Conservation (phyloP, 163 green algal species). For the Volvox carteri region DNA sequence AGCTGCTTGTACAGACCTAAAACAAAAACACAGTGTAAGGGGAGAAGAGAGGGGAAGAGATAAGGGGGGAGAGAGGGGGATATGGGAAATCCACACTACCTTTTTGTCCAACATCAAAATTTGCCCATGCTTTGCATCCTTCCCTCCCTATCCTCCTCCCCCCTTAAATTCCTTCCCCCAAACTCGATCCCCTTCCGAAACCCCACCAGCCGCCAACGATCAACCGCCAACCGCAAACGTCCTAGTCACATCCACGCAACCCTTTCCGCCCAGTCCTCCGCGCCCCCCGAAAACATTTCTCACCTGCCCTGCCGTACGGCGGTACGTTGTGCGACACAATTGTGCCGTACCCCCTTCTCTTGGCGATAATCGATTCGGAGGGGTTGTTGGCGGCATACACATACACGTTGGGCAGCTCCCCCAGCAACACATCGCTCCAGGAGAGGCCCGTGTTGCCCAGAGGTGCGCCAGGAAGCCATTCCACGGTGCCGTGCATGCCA, state of each 20-base stretch:
- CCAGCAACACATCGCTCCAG: constrained; percentile 93
- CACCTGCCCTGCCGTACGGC: constrained; percentile 82
- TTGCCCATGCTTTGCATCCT: too few relatives aligned
- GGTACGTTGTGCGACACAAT: constrained; percentile 95
- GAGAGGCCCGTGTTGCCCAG: constrained; percentile 91
- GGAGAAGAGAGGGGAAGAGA: background rate
- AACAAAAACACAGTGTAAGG: too few relatives aligned
- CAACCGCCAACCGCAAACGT: too few relatives aligned
- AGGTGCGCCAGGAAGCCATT: constrained; percentile 92
- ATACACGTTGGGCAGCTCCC: constrained; percentile 88
- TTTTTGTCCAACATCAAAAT: too few relatives aligned
- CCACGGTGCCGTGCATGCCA: constrained; percentile 98
- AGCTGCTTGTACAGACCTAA: constrained; percentile 97
- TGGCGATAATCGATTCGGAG: constrained; percentile 95
- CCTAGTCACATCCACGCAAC: too few relatives aligned
- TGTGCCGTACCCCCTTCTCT: constrained; percentile 95
- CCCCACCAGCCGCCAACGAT: too few relatives aligned
- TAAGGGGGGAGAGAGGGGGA: background rate
- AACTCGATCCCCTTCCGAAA: too few relatives aligned
- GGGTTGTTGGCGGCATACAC: constrained; percentile 98
- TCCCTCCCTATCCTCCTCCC: too few relatives aligned
- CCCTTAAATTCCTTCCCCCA: too few relatives aligned
- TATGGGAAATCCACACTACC: too few relatives aligned
- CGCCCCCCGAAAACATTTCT: too few relatives aligned
- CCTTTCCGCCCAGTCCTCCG: too few relatives aligned